A percentile compares a stretch with the other conserved stretches of the same genome.
These are phyloP conservation scores for Phialemonium atrogriseum DNA, from an alignment of 2,329 filamentous ascomycete genomes.

Conservation along the genomic window DNA sequence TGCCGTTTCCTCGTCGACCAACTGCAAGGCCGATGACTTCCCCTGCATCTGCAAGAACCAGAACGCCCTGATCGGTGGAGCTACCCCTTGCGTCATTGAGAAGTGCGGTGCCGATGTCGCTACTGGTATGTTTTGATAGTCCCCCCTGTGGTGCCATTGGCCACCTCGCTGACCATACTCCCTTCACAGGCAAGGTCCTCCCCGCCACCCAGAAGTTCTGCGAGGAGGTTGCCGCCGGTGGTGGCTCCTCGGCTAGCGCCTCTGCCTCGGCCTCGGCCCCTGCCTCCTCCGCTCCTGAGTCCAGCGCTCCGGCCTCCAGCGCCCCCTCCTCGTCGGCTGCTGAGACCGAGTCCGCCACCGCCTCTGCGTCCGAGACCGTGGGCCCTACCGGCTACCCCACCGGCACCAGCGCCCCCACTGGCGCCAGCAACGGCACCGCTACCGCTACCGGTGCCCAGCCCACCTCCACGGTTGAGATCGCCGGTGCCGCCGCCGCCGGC, in stretches of 20 bases:
- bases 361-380: background rate
- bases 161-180: background rate
- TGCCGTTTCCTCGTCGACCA: constrained; percentile 9
- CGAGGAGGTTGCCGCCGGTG: constrained; percentile 40
- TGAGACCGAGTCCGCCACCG: background rate
- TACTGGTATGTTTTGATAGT: constrained; percentile 10
- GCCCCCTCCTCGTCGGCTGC: background rate
- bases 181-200: constrained; percentile 15
- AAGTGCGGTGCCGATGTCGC: constrained; percentile 13
- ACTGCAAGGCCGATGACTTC: constrained; percentile 12
- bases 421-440: constrained; percentile 3
- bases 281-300: too few relatives aligned
- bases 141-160: background rate
- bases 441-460: constrained; percentile 2
- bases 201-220: constrained; percentile 53
- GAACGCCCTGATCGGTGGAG: constrained; percentile 10
- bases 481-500: constrained; percentile 9
- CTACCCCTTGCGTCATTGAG: constrained; percentile 15
- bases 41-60: constrained; percentile 15
- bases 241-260: constrained; percentile 15
- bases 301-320: constrained; percentile 4
- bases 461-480: constrained; percentile 1
- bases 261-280: background rate
- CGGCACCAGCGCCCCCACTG: constrained; percentile 1
- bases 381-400: constrained; percentile 1